Evolutionary conservation across 2,329 filamentous ascomycete genomes (phyloP).

Genomic region (Trichophyton schoenleinii): DNA sequence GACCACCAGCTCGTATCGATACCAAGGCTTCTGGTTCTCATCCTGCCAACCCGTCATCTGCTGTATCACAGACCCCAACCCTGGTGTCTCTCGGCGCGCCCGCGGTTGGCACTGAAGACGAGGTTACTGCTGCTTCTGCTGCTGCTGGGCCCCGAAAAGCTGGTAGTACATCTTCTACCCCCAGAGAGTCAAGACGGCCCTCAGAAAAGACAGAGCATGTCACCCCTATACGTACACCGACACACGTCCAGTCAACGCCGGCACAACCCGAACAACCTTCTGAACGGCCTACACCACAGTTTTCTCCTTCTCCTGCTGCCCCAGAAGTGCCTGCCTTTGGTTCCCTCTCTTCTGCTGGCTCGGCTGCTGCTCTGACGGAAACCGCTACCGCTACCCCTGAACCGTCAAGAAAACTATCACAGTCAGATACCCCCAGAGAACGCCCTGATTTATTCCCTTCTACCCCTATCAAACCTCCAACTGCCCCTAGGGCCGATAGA

Average conservation of each 20-base stretch:
- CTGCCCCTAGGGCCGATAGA: constrained; percentile 34
- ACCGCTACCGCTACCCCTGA: background rate
- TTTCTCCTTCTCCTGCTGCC: constrained; percentile 20
- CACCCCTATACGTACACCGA: constrained; percentile 12
- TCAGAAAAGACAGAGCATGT: constrained; percentile 2
- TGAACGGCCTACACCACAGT: constrained; percentile 15
- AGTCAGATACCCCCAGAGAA: background rate
- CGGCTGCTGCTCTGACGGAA: background rate
- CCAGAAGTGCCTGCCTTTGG: constrained; percentile 35
- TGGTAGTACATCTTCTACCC: background rate
- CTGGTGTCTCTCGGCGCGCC: constrained; percentile 4
- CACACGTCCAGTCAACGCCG: constrained; percentile 17
- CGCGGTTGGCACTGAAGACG: background rate
- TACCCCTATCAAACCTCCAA: constrained; percentile 25
- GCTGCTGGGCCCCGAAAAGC: background rate
- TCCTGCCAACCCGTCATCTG: constrained; percentile 11
- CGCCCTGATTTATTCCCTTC: constrained; percentile 1
- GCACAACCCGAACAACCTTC: constrained; percentile 12
- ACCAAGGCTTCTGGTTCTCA: constrained; percentile 17
- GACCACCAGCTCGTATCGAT: constrained; percentile 18
- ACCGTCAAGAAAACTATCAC: background rate
- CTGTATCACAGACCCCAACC: constrained; percentile 9
- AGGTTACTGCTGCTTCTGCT: background rate
- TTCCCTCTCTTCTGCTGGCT: constrained; percentile 12
- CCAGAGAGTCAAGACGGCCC: constrained; percentile 4